These are phyloP conservation scores for Mycena rebaudengoi DNA, from an alignment of 768 basidiomycete genomes.

Conservation along the genomic window DNA sequence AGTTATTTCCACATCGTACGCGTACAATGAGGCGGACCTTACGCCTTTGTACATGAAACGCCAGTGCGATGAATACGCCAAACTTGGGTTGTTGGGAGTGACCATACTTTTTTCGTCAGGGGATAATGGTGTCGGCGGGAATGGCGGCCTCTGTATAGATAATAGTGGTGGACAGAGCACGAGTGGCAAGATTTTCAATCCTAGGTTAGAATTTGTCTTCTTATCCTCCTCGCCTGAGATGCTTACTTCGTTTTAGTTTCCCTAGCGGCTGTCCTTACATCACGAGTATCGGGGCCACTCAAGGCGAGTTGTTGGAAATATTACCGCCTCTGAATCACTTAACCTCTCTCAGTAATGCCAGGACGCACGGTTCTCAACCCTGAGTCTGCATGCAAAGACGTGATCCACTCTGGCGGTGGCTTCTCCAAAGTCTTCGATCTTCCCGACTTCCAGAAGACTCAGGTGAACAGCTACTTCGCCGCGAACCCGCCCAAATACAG, in stretches of 20 bases:
- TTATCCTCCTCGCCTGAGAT: constrained; percentile 22
- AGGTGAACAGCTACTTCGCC: neutral
- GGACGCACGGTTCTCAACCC: constrained; percentile 52
- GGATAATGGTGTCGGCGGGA: constrained; percentile 49
- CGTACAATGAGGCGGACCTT: constrained; percentile 43
- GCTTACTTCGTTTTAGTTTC: neutral
- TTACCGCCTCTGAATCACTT: no score
- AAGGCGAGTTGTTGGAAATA: no score
- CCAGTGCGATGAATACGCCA: constrained; percentile 43
- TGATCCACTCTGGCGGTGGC: constrained; percentile 61
- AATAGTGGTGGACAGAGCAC: constrained; percentile 15
- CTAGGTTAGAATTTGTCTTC: no score
- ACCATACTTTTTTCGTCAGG: constrained; percentile 47
- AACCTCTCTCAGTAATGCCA: constrained; percentile 59
- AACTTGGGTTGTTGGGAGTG: constrained; percentile 48
- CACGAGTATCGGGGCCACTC: no score
- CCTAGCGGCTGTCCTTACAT: neutral
- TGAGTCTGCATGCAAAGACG: constrained; percentile 55
- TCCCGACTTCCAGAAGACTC: neutral
- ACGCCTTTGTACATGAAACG: constrained; percentile 41
- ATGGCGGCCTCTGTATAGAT: constrained; percentile 35
- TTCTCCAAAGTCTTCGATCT: constrained; percentile 47
- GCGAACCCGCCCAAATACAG: no score
- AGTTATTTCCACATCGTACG: constrained; percentile 47
- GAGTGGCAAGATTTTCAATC: constrained; percentile 35